These are phyloP conservation scores for Chaetomium olivaceum DNA, from an alignment of 2,329 filamentous ascomycete species.

Conservation along the genomic window DNA sequence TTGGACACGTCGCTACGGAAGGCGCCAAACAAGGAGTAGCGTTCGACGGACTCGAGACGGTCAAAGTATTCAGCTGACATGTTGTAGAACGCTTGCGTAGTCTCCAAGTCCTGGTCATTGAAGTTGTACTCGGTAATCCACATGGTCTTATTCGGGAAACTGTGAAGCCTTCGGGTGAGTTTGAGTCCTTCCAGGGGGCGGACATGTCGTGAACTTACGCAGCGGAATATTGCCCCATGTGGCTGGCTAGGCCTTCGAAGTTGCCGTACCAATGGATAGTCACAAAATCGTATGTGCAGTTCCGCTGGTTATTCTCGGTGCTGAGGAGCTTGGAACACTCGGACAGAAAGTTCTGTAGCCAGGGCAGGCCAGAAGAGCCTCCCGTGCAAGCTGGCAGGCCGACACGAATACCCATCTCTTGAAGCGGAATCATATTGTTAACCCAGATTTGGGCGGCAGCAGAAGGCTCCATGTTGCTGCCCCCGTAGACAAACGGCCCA, in stretches of 20 bases:
- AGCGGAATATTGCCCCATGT: conserved; percentile 61
- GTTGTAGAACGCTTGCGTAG: conserved; percentile 69
- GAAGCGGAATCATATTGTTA: conserved; percentile 68
- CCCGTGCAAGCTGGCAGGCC: conserved; percentile 73
- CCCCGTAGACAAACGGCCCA: conserved; percentile 55
- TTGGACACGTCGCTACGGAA: conserved; percentile 71
- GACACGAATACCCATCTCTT: conserved; percentile 62
- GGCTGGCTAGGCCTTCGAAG: conserved; percentile 66
- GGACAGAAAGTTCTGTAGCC: conserved; percentile 66
- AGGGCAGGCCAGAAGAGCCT: conserved; percentile 58
- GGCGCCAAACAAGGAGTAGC: conserved; percentile 75
- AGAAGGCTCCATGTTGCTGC: conserved; percentile 60
- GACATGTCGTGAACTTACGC: conserved; percentile 38
- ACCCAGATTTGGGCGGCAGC: conserved; percentile 70
- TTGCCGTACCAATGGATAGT: conserved; percentile 69
- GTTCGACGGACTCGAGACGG: conserved; percentile 58
- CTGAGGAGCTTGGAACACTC: conserved; percentile 64
- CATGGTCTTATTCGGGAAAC: conserved; percentile 62
- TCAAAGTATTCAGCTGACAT: conserved; percentile 67
- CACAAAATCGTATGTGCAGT: conserved; percentile 65
- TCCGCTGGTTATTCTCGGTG: conserved; percentile 40
- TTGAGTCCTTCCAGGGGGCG: conserved; percentile 18
- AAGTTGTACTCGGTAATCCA: conserved; percentile 81
- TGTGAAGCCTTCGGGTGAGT: conserved; percentile 30
- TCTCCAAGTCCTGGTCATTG: conserved; percentile 54